A percentile compares a stretch with the other conserved stretches of the same genome.
phyloP scores from a whole-genome alignment of 306 rosid species.

The Quercus engelmannii region DNA sequence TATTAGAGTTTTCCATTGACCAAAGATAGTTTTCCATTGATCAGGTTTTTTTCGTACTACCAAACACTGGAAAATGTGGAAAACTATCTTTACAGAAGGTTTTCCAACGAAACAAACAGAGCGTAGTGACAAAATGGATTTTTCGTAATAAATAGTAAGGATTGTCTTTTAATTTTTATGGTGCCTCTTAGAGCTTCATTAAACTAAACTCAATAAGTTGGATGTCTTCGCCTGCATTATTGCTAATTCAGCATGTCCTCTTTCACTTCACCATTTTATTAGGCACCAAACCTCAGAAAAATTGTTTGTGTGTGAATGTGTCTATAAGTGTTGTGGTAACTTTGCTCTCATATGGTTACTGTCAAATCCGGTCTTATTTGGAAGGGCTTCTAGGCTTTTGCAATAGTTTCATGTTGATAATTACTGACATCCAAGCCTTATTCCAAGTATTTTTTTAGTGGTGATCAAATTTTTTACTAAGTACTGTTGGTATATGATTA shows the following conservation, averaged over 20 bases:
- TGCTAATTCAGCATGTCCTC: not conserved
- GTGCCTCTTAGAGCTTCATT: not conserved
- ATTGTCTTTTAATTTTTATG: not conserved
- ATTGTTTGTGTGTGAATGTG: not conserved
- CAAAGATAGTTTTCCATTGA: no score
- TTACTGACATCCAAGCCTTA: not conserved
- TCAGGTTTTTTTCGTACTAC: no score
- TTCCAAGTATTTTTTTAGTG: not conserved
- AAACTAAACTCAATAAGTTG: not conserved
- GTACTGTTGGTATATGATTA: no score
- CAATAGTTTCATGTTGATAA: not conserved
- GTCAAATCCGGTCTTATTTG: not conserved
- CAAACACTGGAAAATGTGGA: no score
- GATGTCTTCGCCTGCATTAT: not conserved
- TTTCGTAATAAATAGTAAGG: not conserved
- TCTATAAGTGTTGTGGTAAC: not conserved
- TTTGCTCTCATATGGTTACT: not conserved
- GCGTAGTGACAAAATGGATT: not conserved
- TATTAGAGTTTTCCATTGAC: no score
- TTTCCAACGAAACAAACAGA: no score
- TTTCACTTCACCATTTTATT: not conserved
- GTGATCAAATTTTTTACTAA: no score
- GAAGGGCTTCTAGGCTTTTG: not conserved
- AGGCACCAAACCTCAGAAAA: not conserved
- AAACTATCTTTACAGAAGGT: no score